These are phyloP conservation scores for Pseudomassariella vexata DNA, from an alignment of 2,329 filamentous ascomycete species.

Conservation along the genomic window DNA sequence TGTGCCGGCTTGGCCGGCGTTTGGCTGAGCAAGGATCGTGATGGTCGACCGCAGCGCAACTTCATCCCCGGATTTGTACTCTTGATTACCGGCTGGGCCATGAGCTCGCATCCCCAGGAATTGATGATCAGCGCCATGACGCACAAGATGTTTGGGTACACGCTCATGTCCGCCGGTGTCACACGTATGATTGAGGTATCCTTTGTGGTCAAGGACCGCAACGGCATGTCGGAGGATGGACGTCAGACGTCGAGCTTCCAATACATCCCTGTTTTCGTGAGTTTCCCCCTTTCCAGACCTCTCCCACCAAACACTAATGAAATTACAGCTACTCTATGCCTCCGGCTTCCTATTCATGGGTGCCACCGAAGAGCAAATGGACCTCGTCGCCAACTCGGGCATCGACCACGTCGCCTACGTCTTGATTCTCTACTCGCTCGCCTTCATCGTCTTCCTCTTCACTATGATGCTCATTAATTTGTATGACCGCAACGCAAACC, in stretches of 20 bases:
- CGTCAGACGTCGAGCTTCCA: conserved; percentile 66
- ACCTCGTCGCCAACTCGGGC: conserved; percentile 62
- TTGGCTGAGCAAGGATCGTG: conserved; percentile 81
- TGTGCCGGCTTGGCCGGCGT: conserved; percentile 84
- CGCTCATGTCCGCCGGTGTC: conserved; percentile 82
- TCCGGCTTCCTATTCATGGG: conserved; percentile 97
- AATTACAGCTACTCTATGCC: conserved; percentile 71
- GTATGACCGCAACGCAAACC: conserved; percentile 60
- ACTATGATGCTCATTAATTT: conserved; percentile 79
- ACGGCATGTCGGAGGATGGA: conserved; percentile 59
- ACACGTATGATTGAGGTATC: conserved; percentile 85
- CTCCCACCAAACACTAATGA: too few relatives aligned
- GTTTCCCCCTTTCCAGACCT: too few relatives aligned
- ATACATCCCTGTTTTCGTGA: conserved; percentile 63
- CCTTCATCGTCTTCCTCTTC: conserved; percentile 88
- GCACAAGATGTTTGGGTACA: conserved; percentile 88
- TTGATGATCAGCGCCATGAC: conserved; percentile 81
- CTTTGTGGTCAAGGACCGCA: conserved; percentile 74
- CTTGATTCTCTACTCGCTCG: conserved; percentile 82
- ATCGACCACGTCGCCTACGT: conserved; percentile 91
- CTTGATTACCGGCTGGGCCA: conserved; percentile 87
- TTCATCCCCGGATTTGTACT: conserved; percentile 90
- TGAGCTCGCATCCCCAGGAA: conserved; percentile 86
- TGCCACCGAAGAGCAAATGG: conserved; percentile 94
- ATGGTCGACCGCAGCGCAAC: conserved; percentile 85